A percentile compares a stretch with the other conserved stretches of the same genome.
phyloP scores from a whole-genome alignment of 768 basidiomycete genomes.

The Rubroboletus satanas region DNA sequence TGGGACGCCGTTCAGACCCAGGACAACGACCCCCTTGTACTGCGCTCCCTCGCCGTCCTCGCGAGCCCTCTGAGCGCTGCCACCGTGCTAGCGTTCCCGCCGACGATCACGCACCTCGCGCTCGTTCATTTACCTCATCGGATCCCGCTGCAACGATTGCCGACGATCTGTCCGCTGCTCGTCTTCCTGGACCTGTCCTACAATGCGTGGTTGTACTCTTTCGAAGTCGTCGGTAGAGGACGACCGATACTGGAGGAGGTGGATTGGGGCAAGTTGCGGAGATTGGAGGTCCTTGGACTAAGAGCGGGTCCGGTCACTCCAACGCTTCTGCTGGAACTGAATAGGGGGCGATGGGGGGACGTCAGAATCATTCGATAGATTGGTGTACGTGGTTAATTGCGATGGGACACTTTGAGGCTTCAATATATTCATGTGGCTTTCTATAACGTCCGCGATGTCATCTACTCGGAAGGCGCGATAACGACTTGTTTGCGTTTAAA shows the following conservation, averaged over 20 bases:
- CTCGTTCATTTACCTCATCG: conserved; percentile 49
- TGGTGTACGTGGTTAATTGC: background rate
- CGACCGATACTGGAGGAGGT: conserved; percentile 44
- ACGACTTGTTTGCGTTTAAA: conserved; percentile 14
- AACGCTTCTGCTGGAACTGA: conserved; percentile 44
- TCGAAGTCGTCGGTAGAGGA: conserved; percentile 2
- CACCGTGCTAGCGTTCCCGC: conserved; percentile 51
- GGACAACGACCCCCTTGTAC: conserved; percentile 32
- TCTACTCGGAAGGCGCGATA: background rate
- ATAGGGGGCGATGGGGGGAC: conserved; percentile 64
- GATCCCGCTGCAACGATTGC: conserved; percentile 54
- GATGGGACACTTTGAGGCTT: background rate
- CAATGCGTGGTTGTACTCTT: conserved; percentile 44
- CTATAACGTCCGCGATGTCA: too few species aligned
- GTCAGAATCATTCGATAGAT: conserved; percentile 45
- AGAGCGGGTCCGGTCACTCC: conserved; percentile 48
- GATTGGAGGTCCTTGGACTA: conserved; percentile 53
- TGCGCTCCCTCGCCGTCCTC: conserved; percentile 51
- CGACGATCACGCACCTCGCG: conserved; percentile 60
- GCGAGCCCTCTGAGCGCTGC: conserved; percentile 43
- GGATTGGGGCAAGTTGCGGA: conserved; percentile 55
- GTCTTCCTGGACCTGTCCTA: conserved; percentile 64
- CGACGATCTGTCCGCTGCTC: conserved; percentile 58
- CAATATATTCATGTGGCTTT: background rate
- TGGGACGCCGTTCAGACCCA: conserved; percentile 41